These are phyloP conservation scores for Melanogaster broomeanus DNA, from an alignment of 768 basidiomycete species.

Conservation along the genomic window DNA sequence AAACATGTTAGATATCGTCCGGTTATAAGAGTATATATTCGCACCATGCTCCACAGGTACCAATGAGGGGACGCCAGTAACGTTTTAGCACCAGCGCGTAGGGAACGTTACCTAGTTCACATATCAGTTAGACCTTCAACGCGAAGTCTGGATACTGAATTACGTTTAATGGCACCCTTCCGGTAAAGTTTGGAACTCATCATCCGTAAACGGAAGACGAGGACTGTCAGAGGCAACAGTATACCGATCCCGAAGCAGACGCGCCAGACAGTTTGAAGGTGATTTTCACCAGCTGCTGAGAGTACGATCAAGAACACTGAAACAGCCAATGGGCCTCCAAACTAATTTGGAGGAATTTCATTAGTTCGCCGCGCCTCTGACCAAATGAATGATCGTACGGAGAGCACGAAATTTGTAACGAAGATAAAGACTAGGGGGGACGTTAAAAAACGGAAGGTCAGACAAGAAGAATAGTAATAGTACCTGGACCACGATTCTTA, in stretches of 20 bases:
- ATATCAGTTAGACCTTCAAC: constrained; percentile 1
- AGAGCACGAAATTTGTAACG: constrained; percentile 73
- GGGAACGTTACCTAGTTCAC: constrained; percentile 50
- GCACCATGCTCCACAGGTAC: constrained; percentile 74
- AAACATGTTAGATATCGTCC: constrained; percentile 2
- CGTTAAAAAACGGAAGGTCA: not conserved
- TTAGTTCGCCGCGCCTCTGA: not conserved
- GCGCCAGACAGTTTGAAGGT: constrained; percentile 67
- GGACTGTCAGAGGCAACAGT: constrained; percentile 62
- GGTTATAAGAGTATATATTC: not conserved
- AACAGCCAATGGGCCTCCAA: constrained; percentile 68
- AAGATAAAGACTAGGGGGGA: constrained; percentile 60
- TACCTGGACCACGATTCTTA: constrained; percentile 60
- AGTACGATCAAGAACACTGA: constrained; percentile 69
- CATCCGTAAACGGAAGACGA: constrained; percentile 75
- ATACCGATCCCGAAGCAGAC: constrained; percentile 68
- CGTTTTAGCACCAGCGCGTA: constrained; percentile 58
- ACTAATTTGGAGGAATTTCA: constrained; percentile 33
- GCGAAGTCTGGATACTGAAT: constrained; percentile 11
- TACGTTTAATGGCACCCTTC: constrained; percentile 65
- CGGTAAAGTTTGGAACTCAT: constrained; percentile 64
- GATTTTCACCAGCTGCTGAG: constrained; percentile 61
- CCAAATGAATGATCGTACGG: constrained; percentile 38
- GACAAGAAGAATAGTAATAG: constrained; percentile 3
- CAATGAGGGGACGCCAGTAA: constrained; percentile 71